These are phyloP conservation scores for Coccomyxa subellipsoidea DNA, from an alignment of 163 green algal species.

Conservation along the genomic window DNA sequence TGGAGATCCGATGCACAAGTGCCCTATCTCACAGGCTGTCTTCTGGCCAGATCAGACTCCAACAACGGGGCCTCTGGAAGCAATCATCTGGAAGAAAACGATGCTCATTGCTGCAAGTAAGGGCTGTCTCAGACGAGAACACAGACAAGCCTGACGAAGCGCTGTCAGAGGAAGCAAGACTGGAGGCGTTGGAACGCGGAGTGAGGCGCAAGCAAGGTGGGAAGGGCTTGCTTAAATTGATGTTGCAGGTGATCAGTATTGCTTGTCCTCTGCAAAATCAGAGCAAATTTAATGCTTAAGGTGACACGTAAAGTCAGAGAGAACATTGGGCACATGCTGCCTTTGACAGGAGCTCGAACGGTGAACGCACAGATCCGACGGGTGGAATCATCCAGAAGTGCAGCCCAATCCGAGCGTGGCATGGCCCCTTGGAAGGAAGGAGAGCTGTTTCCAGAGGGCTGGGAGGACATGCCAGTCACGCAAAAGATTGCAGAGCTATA, in stretches of 20 bases:
- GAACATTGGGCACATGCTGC: background rate
- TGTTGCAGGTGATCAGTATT: background rate
- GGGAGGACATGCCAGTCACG: constrained; percentile 55
- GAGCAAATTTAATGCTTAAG: background rate
- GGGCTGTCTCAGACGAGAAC: background rate
- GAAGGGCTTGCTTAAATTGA: background rate
- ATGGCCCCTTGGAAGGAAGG: constrained; percentile 60
- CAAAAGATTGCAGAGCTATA: constrained; percentile 50
- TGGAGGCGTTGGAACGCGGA: constrained; percentile 9
- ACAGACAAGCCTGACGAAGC: background rate
- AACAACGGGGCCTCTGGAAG: background rate
- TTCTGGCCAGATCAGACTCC: background rate
- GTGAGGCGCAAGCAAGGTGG: background rate
- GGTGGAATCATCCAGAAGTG: background rate
- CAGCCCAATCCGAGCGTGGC: background rate
- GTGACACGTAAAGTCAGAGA: background rate
- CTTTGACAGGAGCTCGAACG: background rate
- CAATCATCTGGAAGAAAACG: background rate
- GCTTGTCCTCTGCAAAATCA: background rate
- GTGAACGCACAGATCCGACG: background rate
- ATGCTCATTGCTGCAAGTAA: background rate
- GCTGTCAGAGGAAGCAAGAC: background rate
- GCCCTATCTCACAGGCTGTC: background rate
- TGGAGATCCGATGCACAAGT: background rate
- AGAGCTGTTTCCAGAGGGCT: constrained; percentile 69